phyloP scores from a whole-genome alignment of 2,329 filamentous ascomycete species.

The Cladobotryum mycophilum region DNA sequence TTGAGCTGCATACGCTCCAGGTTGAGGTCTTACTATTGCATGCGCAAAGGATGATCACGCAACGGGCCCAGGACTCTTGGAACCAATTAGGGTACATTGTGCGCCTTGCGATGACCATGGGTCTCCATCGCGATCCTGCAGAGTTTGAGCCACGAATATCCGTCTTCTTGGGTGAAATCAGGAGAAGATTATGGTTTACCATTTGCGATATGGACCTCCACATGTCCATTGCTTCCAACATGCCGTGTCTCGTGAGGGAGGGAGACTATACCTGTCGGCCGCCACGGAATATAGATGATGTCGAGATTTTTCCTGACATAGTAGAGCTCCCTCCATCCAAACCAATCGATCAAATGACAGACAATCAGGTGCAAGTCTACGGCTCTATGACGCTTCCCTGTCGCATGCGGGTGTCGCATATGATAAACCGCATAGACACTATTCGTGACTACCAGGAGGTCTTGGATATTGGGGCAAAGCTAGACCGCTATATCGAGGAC shows the following conservation, averaged over 20 bases:
- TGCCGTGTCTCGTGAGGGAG: constrained; percentile 46
- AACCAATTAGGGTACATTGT: constrained; percentile 49
- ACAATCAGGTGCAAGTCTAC: constrained; percentile 49
- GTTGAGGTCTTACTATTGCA: constrained; percentile 48
- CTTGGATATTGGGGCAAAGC: constrained; percentile 45
- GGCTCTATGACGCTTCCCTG: constrained; percentile 44
- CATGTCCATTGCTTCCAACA: constrained; percentile 45
- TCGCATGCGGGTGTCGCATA: constrained; percentile 43
- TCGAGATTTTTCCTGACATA: constrained; percentile 43
- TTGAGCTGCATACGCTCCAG: constrained; percentile 48
- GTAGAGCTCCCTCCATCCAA: constrained; percentile 41
- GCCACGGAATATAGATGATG: constrained; percentile 48
- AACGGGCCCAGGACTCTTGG: constrained; percentile 46
- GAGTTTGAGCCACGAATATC: constrained; percentile 45
- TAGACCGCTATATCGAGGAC: constrained; percentile 49
- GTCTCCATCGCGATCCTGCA: constrained; percentile 49
- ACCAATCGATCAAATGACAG: constrained; percentile 46
- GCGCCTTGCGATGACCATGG: constrained; percentile 54
- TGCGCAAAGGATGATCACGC: constrained; percentile 46
- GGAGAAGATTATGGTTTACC: constrained; percentile 51
- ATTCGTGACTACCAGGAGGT: constrained; percentile 49
- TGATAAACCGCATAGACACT: constrained; percentile 46
- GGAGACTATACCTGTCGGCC: constrained; percentile 48
- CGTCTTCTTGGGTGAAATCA: constrained; percentile 46
- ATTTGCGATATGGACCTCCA: constrained; percentile 52